Conservation (phyloP, 73 alveolate genomes). For the Paramecium pentaurelia region DNA sequence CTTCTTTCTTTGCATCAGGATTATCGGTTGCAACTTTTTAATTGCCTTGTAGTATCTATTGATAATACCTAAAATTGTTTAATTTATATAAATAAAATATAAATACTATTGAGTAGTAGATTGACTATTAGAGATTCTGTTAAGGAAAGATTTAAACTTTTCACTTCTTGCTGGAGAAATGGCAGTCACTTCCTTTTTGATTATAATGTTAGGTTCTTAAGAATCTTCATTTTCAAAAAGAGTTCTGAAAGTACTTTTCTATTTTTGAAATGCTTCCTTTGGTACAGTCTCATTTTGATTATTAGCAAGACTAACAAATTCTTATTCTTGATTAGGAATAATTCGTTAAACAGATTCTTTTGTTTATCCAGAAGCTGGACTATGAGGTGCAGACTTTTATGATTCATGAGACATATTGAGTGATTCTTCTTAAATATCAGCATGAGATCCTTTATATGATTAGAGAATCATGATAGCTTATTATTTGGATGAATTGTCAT, state of each 20-base stretch:
- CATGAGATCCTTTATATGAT: constrained; percentile 31
- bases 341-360: constrained; percentile 28
- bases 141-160: neutral
- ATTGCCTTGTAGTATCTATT: neutral
- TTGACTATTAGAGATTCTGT: neutral
- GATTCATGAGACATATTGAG: neutral
- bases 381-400: constrained; percentile 1
- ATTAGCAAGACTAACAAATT: neutral
- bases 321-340: neutral
- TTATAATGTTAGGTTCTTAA: neutral
- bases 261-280: constrained; percentile 18
- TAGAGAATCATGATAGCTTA: constrained; percentile 19
- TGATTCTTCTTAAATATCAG: constrained; percentile 32
- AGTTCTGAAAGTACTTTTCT: constrained; percentile 30
- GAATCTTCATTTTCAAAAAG: neutral
- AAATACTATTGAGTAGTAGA: constrained; percentile 13
- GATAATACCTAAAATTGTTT: constrained; percentile 1
- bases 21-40: neutral
- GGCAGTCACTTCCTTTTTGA: neutral
- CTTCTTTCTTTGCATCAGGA: neutral
- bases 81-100: neutral
- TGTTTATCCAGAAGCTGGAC: constrained; percentile 42
- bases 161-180: constrained; percentile 43
- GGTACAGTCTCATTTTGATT: neutral
- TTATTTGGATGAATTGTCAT: neutral